Base-by-base conservation (phyloP, 1,284 basidiomycete genomes). In the Fomitopsis palustris region DNA sequence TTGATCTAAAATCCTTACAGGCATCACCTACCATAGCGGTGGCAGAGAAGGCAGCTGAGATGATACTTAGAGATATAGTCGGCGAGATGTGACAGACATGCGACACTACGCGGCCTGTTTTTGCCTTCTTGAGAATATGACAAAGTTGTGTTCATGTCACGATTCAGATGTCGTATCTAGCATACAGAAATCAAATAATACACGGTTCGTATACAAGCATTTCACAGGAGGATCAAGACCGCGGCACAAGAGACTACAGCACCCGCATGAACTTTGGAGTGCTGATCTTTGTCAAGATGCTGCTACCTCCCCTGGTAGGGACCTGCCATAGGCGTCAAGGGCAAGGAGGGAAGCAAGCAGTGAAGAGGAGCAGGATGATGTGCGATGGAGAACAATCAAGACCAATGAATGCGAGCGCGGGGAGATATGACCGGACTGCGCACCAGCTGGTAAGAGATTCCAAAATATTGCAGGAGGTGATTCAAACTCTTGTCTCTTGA, bases 21-120 rank as follows among this genome's bases (percentile, higher is more conserved):
- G 74, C 84, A 56, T 86, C 79, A 8, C 76, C 84, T 6, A 77
- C 79, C 25, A 77, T 83, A 49, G 86, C 86, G 0, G 75, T 81
- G n/a, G 87, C 80, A 0, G 87, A 90, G 71, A 87, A 87, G 67
- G 74, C 84, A 1, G 78, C 86, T 1, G 86, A 88, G 62, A 67
- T 84, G 38, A 78, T 90, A 65, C 85, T 83, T 64, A 65, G 54
- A 0, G 62, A 63, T 12, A 3, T 45, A 6, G 31, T 33, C 31
- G 12, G 31, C 5, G 31, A 6, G 31, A 33, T 33, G 31, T 33
- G 31, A 33, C 31, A 6, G 12, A 12, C 12, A 33, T 33, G 31
- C n/a, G n/a, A n/a, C n/a, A n/a, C n/a, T n/a, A n/a, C n/a, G n/a
- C n/a, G n/a, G n/a, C n/a, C n/a, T n/a, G n/a, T n/a, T n/a, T n/a